A percentile compares a stretch with the other conserved stretches of the same genome.
Evolutionary conservation across 805 yeast species (phyloP).

Genomic region (Starmera pachycereana): DNA sequence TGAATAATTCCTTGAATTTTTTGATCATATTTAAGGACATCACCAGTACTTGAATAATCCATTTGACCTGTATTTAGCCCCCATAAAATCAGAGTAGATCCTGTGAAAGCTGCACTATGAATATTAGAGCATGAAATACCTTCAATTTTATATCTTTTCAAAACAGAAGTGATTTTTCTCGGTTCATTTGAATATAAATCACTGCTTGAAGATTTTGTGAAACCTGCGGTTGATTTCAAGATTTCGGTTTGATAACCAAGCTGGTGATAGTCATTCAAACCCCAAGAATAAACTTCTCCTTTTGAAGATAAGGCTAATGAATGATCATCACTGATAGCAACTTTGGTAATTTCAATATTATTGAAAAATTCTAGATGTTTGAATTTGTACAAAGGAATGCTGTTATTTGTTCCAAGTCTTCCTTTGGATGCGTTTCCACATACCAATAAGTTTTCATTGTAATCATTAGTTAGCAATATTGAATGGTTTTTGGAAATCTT

Average conservation of each 20-base stretch:
- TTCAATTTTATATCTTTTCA: slow-evolving; percentile 16
- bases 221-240: slow-evolving; percentile 11
- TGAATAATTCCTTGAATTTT: slow-evolving; percentile 27
- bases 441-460: slow-evolving; percentile 35
- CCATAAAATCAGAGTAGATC: slow-evolving; percentile 47
- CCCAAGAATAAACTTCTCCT: slow-evolving; percentile 69
- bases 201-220: too few relatives aligned
- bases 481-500: slow-evolving; percentile 59
- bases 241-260: slow-evolving; percentile 40
- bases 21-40: slow-evolving; percentile 19
- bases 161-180: slow-evolving; percentile 13
- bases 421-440: slow-evolving; percentile 68
- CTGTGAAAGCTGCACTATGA: slow-evolving; percentile 55
- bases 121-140: slow-evolving; percentile 48
- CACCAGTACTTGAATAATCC: slow-evolving; percentile 37
- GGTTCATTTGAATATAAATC: slow-evolving; percentile 19
- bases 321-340: slow-evolving; percentile 58
- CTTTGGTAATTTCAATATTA: slow-evolving; percentile 21
- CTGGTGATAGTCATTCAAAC: slow-evolving; percentile 58
- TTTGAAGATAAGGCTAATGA: slow-evolving; percentile 42
- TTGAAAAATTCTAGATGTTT: slow-evolving; percentile 30
- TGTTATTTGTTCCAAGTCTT: slow-evolving; percentile 47
- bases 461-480: slow-evolving; percentile 41
- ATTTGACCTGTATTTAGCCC: slow-evolving; percentile 78
- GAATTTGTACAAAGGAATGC: slow-evolving; percentile 33